phyloP scores from a whole-genome alignment of 805 yeast genomes.

The Saccharomycopsis amapae region DNA sequence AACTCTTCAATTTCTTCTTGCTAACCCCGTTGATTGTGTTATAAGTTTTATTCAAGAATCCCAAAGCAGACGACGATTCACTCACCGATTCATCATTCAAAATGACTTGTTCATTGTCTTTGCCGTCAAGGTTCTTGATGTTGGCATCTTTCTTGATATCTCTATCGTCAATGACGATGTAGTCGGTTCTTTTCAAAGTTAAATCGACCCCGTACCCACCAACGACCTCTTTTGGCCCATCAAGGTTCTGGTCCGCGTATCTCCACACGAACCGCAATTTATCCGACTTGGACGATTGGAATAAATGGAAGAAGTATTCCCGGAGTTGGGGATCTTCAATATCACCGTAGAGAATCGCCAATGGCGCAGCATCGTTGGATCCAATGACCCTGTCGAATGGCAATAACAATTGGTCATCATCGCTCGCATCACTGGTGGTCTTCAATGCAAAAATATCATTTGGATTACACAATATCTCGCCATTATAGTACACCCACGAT shows the following conservation, averaged over 20 bases:
- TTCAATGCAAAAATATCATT: conserved; percentile 77
- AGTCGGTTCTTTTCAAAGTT: conserved; percentile 59
- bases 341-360: conserved; percentile 64
- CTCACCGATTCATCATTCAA: conserved; percentile 4
- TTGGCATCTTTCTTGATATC: conserved; percentile 27
- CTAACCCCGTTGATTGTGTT: conserved; percentile 30
- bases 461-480: conserved; percentile 51
- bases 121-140: conserved; percentile 24
- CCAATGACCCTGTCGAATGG: conserved; percentile 67
- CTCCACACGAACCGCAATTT: conserved; percentile 73
- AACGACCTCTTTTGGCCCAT: conserved; percentile 28
- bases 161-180: conserved; percentile 58
- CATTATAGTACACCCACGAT: conserved; percentile 48
- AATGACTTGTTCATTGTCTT: conserved; percentile 26
- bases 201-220: conserved; percentile 64
- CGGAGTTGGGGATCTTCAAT: conserved; percentile 42
- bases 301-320: conserved; percentile 51
- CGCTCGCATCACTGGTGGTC: conserved; percentile 30
- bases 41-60: conserved; percentile 24
- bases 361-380: conserved; percentile 37
- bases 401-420: conserved; percentile 18
- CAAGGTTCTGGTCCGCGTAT: conserved; percentile 29
- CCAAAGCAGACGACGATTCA: conserved; percentile 4
- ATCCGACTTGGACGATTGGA: conserved; percentile 51
- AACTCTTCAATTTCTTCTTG: conserved; percentile 29